phyloP scores from a whole-genome alignment of 768 basidiomycete species.

The Rhizopogon roseolus region DNA sequence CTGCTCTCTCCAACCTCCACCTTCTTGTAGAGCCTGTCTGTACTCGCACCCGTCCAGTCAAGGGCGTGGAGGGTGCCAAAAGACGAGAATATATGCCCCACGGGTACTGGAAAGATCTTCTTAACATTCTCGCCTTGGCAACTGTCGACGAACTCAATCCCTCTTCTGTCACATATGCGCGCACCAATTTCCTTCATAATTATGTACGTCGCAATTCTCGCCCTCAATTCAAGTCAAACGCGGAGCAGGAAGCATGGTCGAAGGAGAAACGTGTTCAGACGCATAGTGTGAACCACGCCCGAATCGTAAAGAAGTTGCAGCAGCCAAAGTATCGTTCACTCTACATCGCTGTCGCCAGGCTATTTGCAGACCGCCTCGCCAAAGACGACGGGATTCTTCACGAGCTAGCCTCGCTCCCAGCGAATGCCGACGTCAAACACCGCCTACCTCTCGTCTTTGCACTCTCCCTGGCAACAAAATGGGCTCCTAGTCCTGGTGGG shows the following conservation, averaged over 20 bases:
- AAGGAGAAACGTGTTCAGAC: constrained; percentile 13
- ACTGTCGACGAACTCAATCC: constrained; percentile 43
- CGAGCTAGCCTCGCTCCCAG: constrained; percentile 30
- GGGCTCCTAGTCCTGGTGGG: constrained; percentile 58
- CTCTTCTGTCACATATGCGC: background rate
- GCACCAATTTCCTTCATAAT: constrained; percentile 22
- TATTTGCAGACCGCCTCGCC: constrained; percentile 50
- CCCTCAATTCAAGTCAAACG: constrained; percentile 18
- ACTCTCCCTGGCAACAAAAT: constrained; percentile 61
- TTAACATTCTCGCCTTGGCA: constrained; percentile 62
- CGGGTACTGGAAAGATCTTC: constrained; percentile 74
- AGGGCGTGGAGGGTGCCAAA: constrained; percentile 18
- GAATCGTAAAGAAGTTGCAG: constrained; percentile 36
- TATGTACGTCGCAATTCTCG: constrained; percentile 14
- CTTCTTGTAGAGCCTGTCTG: constrained; percentile 51
- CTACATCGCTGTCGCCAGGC: constrained; percentile 56
- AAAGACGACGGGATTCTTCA: constrained; percentile 41
- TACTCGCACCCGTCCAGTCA: constrained; percentile 15
- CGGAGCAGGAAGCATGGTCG: constrained; percentile 20
- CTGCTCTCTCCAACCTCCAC: constrained; percentile 58
- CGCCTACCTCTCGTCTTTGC: constrained; percentile 5
- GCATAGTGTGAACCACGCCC: constrained; percentile 25
- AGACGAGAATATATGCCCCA: constrained; percentile 30
- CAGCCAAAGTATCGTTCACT: constrained; percentile 56
- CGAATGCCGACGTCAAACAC: constrained; percentile 18